A percentile compares a stretch with the other conserved stretches of the same genome.
These are phyloP conservation scores for Malus hybrid DNA, from an alignment of 331 rosid genomes.

Conservation along the genomic window DNA sequence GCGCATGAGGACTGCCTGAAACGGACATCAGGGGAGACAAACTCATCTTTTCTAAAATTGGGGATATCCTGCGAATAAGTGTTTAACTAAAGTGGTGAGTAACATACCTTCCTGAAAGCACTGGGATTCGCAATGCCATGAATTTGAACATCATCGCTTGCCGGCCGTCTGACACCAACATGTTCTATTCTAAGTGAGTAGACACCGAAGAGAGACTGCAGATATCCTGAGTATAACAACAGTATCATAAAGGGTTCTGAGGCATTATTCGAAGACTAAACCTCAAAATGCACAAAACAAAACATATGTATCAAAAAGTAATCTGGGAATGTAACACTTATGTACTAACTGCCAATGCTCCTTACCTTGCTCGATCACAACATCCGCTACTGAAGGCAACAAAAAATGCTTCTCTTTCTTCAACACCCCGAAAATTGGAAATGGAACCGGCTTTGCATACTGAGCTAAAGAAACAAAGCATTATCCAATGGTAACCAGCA, in stretches of 20 bases:
- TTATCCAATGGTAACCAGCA: slow-evolving; percentile 1
- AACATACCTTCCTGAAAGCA: slow-evolving; percentile 71
- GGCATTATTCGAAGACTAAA: neutral
- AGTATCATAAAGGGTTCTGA: neutral
- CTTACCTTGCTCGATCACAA: slow-evolving; percentile 84
- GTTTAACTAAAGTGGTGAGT: neutral
- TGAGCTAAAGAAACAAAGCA: slow-evolving; percentile 29
- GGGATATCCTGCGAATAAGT: neutral
- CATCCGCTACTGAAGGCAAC: slow-evolving; percentile 72
- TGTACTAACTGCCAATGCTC: neutral
- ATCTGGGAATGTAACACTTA: neutral
- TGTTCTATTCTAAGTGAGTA: slow-evolving; percentile 81
- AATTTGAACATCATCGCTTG: slow-evolving; percentile 85
- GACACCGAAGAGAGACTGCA: slow-evolving; percentile 81
- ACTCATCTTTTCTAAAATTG: neutral
- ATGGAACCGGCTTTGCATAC: slow-evolving; percentile 80
- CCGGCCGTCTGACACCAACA: slow-evolving; percentile 76
- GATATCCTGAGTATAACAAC: slow-evolving; percentile 43
- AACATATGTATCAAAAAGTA: neutral
- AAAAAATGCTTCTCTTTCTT: slow-evolving; percentile 91
- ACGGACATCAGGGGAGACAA: slow-evolving; percentile 14
- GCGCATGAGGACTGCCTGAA: slow-evolving; percentile 80
- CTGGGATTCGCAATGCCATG: slow-evolving; percentile 69
- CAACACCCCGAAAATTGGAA: slow-evolving; percentile 80
- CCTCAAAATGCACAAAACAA: too few relatives aligned